These are phyloP conservation scores for Lachnellula subtilissima DNA, from an alignment of 2,329 filamentous ascomycete genomes.

Conservation along the genomic window DNA sequence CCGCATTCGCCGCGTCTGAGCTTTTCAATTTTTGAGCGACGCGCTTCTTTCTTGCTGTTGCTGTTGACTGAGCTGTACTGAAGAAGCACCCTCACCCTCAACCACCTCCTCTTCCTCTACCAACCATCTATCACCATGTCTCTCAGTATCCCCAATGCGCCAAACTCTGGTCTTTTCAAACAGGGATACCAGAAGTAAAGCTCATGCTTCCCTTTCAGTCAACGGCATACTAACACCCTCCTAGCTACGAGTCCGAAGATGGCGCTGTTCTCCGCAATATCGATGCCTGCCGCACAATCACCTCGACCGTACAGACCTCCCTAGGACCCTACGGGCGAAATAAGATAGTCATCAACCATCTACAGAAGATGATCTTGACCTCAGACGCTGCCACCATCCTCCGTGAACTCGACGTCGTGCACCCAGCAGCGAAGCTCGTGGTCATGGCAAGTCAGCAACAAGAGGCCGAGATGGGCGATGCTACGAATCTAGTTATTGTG, in stretches of 20 bases:
- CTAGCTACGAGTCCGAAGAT: constrained; percentile 97
- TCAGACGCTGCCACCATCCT: constrained; percentile 97
- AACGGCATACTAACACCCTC: constrained; percentile 30
- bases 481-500: constrained; percentile 94
- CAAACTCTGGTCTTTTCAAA: constrained; percentile 93
- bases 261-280: constrained; percentile 97
- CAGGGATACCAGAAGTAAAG: constrained; percentile 82
- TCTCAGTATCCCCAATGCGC: constrained; percentile 89
- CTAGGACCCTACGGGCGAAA: constrained; percentile 96
- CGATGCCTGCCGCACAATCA: constrained; percentile 94
- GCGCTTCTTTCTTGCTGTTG: neutral
- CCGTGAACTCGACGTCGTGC: constrained; percentile 94
- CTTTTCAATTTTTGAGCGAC: constrained; percentile 10
- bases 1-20: constrained; percentile 6
- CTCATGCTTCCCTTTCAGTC: constrained; percentile 1
- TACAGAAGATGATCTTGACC: constrained; percentile 99
- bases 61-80: neutral
- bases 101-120: neutral
- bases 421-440: constrained; percentile 93
- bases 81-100: constrained; percentile 1
- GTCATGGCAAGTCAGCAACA: constrained; percentile 99
- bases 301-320: constrained; percentile 93
- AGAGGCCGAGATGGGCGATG: constrained; percentile 98
- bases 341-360: constrained; percentile 99
- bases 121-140: constrained; percentile 59